phyloP scores from a whole-genome alignment of 371 early-diverging fungal species.

The Rhizopus microsporus region DNA sequence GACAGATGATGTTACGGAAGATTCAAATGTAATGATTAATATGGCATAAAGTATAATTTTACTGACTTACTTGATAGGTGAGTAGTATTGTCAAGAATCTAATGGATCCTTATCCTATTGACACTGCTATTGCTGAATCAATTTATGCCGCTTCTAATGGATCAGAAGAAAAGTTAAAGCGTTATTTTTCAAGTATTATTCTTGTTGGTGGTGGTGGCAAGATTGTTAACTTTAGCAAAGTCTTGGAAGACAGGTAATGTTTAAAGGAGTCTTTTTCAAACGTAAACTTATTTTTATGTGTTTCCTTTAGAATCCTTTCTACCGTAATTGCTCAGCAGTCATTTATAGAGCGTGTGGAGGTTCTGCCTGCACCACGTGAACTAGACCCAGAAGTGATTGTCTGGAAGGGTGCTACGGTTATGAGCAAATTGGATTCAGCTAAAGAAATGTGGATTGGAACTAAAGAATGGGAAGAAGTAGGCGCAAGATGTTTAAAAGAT shows the following conservation, averaged over 20 bases:
- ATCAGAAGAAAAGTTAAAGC: conserved; percentile 71
- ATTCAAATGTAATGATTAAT: conserved; percentile 29
- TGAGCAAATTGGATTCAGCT: conserved; percentile 76
- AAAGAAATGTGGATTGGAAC: conserved; percentile 80
- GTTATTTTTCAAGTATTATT: conserved; percentile 75
- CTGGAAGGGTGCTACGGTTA: conserved; percentile 90
- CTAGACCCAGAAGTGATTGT: conserved; percentile 83
- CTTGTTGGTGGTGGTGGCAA: conserved; percentile 87
- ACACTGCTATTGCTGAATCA: conserved; percentile 78
- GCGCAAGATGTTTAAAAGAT: conserved; percentile 67
- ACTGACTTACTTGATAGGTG: not conserved
- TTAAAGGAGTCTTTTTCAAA: not conserved
- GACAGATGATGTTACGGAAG: conserved; percentile 41
- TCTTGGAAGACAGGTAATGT: conserved; percentile 69
- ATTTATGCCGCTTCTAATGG: conserved; percentile 61
- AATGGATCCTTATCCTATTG: conserved; percentile 57
- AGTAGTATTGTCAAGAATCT: conserved; percentile 1
- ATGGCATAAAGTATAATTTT: not conserved
- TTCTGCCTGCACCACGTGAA: conserved; percentile 82
- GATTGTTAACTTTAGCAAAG: conserved; percentile 67
- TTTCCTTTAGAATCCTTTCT: conserved; percentile 31
- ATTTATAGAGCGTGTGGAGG: conserved; percentile 70
- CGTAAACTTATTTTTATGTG: not conserved
- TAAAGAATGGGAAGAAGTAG: conserved; percentile 76
- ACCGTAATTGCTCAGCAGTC: conserved; percentile 40